Evolutionary conservation across 352 stramenopile species (phyloP).

Genomic region (Bremia lactucae): DNA sequence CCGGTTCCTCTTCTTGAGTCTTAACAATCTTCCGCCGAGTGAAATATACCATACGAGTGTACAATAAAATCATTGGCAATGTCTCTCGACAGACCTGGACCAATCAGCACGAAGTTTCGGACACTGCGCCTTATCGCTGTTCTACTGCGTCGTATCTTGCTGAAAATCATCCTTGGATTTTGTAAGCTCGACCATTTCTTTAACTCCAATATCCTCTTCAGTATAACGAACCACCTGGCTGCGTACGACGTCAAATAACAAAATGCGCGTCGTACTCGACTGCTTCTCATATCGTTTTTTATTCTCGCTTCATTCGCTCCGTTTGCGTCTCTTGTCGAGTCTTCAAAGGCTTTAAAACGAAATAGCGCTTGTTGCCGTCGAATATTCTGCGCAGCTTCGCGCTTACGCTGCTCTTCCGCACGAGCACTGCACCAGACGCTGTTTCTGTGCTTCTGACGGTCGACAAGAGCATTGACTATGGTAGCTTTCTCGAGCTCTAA

Average conservation of each 20-base stretch:
- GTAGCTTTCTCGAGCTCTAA: constrained; percentile 78
- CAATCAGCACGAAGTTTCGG: constrained; percentile 79
- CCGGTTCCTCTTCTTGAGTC: constrained; percentile 74
- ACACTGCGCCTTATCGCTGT: constrained; percentile 82
- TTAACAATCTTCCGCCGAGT: constrained; percentile 58
- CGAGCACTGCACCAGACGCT: constrained; percentile 48
- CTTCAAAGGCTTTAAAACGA: too few relatives aligned
- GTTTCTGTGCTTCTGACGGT: constrained; percentile 63
- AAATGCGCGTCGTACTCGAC: too few relatives aligned
- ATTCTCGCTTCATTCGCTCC: too few relatives aligned
- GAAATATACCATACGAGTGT: constrained; percentile 77
- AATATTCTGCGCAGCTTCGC: too few relatives aligned
- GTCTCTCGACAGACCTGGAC: constrained; percentile 79
- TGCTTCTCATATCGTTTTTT: too few relatives aligned
- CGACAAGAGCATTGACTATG: constrained; percentile 61
- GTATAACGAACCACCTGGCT: too few relatives aligned
- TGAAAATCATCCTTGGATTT: constrained; percentile 85
- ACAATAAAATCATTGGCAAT: constrained; percentile 84
- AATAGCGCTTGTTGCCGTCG: too few relatives aligned
- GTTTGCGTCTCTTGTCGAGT: too few relatives aligned
- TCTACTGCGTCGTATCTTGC: constrained; percentile 80
- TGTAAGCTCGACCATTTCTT: constrained; percentile 84
- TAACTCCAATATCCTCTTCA: constrained; percentile 58
- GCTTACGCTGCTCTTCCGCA: constrained; percentile 48
- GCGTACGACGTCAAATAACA: too few relatives aligned